Evolutionary conservation across 495 filamentous ascomycete genomes (phyloP).

Genomic region (Lepraria neglecta): DNA sequence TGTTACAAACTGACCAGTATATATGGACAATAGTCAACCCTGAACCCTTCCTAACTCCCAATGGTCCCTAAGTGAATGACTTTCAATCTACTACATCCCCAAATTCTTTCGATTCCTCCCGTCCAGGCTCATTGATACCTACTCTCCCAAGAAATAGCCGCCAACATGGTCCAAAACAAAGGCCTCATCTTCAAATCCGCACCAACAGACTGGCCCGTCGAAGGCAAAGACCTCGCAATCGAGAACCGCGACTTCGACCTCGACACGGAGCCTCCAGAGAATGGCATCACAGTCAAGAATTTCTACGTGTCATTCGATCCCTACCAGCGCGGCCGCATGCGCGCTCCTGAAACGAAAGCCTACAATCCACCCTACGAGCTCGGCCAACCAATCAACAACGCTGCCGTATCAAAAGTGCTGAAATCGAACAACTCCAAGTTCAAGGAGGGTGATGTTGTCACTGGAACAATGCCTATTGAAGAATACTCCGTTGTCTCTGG

Average conservation of each 20-base stretch:
- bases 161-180: conserved; percentile 56
- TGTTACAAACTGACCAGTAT: not conserved
- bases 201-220: conserved; percentile 61
- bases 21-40: not conserved
- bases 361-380: conserved; percentile 56
- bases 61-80: too few species aligned
- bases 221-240: conserved; percentile 66
- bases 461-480: conserved; percentile 52
- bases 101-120: not conserved
- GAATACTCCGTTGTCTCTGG: conserved; percentile 50
- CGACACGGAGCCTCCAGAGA: conserved; percentile 53
- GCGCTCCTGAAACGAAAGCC: conserved; percentile 47
- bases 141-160: not conserved
- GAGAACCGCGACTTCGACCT: conserved; percentile 63
- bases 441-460: conserved; percentile 61
- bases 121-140: not conserved
- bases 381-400: conserved; percentile 52
- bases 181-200: conserved; percentile 69
- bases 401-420: conserved; percentile 54
- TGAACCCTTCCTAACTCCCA: too few species aligned
- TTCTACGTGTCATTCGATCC: conserved; percentile 82
- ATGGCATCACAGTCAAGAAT: conserved; percentile 66
- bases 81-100: too few species aligned
- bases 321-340: conserved; percentile 72
- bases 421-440: conserved; percentile 57